These are phyloP conservation scores for Nicotiana knightiana DNA, from an alignment of 257 asterid genomes.

Conservation along the genomic window DNA sequence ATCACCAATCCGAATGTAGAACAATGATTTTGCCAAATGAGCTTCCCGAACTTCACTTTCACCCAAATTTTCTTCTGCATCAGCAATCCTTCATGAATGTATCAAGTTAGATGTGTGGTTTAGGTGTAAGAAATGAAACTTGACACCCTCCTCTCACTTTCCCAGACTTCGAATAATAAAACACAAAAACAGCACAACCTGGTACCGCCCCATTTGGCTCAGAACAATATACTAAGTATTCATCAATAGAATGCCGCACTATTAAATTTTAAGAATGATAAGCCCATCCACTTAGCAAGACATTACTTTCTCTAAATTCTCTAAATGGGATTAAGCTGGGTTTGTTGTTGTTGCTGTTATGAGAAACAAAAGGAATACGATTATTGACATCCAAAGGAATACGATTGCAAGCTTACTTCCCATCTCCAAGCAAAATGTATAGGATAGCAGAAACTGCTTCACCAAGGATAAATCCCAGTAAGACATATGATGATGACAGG, in stretches of 20 bases:
- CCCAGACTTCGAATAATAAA: neutral
- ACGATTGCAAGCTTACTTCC: neutral
- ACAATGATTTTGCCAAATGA: slow-evolving; percentile 79
- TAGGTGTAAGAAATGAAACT: neutral
- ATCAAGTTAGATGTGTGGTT: slow-evolving; percentile 5
- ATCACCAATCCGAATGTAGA: slow-evolving; percentile 67
- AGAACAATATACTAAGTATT: neutral
- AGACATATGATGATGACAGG: neutral
- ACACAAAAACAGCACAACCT: neutral
- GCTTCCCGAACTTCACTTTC: slow-evolving; percentile 98
- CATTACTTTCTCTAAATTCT: neutral
- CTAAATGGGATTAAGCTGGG: too few relatives aligned
- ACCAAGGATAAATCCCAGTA: neutral
- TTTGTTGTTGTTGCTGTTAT: too few relatives aligned
- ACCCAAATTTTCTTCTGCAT: slow-evolving; percentile 92
- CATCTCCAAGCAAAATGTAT: neutral
- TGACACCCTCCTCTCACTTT: neutral
- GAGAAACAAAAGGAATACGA: neutral
- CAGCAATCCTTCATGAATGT: slow-evolving; percentile 62
- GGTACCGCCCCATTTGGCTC: neutral
- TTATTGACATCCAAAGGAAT: neutral
- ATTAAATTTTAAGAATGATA: neutral
- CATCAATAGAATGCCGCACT: neutral
- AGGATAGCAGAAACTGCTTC: neutral
- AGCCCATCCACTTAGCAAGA: neutral